Evolutionary conservation across 257 asterid species (phyloP), one percentile per base, ranked within the genome.

Genomic region (Fraxinus pennsylvanica): DNA sequence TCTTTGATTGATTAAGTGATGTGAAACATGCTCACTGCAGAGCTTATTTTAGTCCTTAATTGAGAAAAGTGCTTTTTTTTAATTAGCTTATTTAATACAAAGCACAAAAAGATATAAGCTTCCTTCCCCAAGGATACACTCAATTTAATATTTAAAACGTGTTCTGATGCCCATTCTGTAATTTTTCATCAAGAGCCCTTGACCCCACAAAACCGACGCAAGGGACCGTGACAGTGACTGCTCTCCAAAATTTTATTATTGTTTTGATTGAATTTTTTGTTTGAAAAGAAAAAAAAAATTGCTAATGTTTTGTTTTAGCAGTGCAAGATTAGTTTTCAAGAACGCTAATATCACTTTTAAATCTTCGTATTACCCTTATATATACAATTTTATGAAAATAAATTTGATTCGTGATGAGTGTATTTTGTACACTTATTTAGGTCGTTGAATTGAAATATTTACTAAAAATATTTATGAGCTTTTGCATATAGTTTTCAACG

Each of bases 171-270:
- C 65, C 76, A 66, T 83, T 50, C 81, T 77, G 74, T 80, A 72
- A 77, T 52, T 74, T 84, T 79, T 68, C 65, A 76, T 43, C 65
- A 73, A 50, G 38, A 50, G 54, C 22, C 19, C 38, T 9, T 41
- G 82, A 72, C 67, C 84, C 86, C 76, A 81, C 82, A 39, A 69
- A 79, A 57, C 87, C 87, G 86, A 81, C 87, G 72, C 82, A 86
- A 71, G 84, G 75, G 63, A 84, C 69, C 74, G 74, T 76, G 86
- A 86, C 73, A 45, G 73, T 38, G 87, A 86, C 89, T 33, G 75
- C 45, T 76, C 89, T 81, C 86, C 87, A 77, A 86, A 86, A 83
- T 79, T 79, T 41, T 8, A 8, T 9, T 39, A 39, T 39, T 39
- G 2, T 8, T 39, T 39, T 8, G 43, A 38, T 39, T 39, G 9